Base-by-base conservation (phyloP, 805 yeast genomes). In the Candida ortonii region DNA sequence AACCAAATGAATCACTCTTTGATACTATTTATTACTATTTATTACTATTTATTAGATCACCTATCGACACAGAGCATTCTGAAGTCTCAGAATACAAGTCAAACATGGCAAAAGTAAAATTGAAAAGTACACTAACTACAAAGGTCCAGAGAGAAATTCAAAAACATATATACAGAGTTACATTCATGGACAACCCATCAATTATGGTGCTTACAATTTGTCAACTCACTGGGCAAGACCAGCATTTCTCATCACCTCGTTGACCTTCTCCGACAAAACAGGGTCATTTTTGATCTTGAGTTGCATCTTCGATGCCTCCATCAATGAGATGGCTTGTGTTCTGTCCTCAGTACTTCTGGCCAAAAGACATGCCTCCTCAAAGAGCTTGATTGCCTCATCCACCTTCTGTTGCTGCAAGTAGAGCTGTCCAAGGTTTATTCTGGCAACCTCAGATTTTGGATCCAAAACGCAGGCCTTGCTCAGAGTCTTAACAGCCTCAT, bases 221-320 rank as follows among this genome's bases (percentile, higher is more conserved):
- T n/a, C n/a, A n/a, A n/a, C n/a, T n/a, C n/a, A 22, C 16, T 32
- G 21, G 18, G 34, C 36, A 16, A 44, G 59, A 28, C 43, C 60
- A 38, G 58, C 61, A 33, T 49, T 54, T 40, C 67, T 67, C 65
- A 79, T 61, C 28, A 81, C 65, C 61, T 80, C 84, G 43, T 71
- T 70, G 46, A 84, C 75, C 62, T 78, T 81, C 22, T 66, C 65
- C 49, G 76, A 71, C 57, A 83, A 70, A 16, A 71, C 62, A 25
- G 86, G 85, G 55, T 84, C 93, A 34, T 71, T 63, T 64, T 72
- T 78, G 50, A 93, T 76, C 55, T 81, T 78, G 55, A 79, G 66
- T 71, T 93, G 98, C 67, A 88, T 78, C 61, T 84, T 84, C 31
- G 96, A 79, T 45, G 97, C 96, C 66, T 87, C 96, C 41, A 90